Evolutionary conservation across 768 basidiomycete genomes (phyloP).

Genomic region (Xanthoconium stramineum): DNA sequence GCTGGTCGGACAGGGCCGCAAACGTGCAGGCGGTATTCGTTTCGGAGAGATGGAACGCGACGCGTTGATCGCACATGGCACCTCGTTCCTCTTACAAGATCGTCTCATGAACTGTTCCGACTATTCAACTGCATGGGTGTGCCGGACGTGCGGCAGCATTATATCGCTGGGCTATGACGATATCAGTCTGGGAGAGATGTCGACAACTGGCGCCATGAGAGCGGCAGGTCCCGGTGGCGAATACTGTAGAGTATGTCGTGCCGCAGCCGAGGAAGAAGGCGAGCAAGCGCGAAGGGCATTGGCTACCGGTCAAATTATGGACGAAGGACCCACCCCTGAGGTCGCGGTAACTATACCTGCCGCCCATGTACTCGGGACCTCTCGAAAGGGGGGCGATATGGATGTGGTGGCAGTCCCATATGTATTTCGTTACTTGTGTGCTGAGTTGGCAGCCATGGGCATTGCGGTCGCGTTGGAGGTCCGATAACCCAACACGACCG

Average conservation of each 20-base stretch:
- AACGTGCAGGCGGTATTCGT: slow-evolving; percentile 97
- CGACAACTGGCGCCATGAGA: slow-evolving; percentile 47
- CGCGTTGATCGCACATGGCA: slow-evolving; percentile 97
- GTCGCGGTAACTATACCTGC: slow-evolving; percentile 65
- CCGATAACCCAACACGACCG: slow-evolving; percentile 31
- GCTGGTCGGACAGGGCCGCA: slow-evolving; percentile 69
- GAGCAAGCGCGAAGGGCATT: slow-evolving; percentile 57
- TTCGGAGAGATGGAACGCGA: slow-evolving; percentile 99
- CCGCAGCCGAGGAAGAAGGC: slow-evolving; percentile 60
- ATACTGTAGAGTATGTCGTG: slow-evolving; percentile 93
- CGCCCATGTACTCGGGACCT: slow-evolving; percentile 58
- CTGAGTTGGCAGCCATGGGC: slow-evolving; percentile 98
- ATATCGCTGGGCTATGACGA: slow-evolving; percentile 97
- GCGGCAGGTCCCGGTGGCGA: slow-evolving; percentile 80
- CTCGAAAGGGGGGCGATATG: slow-evolving; percentile 72
- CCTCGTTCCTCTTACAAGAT: slow-evolving; percentile 97
- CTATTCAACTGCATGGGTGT: slow-evolving; percentile 99
- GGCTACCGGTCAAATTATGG: slow-evolving; percentile 50
- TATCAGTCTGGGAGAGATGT: slow-evolving; percentile 63
- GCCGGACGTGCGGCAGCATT: slow-evolving; percentile 91
- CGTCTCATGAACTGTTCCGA: slow-evolving; percentile 99
- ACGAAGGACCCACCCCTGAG: slow-evolving; percentile 42
- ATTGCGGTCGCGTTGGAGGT: slow-evolving; percentile 87
- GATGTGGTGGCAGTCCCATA: slow-evolving; percentile 96
- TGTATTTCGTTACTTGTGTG: slow-evolving; percentile 91